Conservation (phyloP, 2,329 filamentous ascomycete genomes). For the Botryosphaeria dothidea region DNA sequence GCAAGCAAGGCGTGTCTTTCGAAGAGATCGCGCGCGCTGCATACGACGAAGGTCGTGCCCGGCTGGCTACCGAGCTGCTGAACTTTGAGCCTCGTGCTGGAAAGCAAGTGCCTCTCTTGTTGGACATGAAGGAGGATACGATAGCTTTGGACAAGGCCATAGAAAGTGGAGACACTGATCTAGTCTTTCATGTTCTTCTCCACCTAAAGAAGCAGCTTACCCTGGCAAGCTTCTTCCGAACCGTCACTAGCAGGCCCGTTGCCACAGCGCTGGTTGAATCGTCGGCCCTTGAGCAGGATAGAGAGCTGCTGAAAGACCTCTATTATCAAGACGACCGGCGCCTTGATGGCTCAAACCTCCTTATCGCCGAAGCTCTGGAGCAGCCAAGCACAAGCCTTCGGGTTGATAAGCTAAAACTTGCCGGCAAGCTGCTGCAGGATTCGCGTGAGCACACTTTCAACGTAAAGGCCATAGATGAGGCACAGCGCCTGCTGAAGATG, state of each 20-base stretch:
- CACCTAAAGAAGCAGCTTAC: conserved; percentile 89
- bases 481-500: conserved; percentile 74
- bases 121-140: conserved; percentile 95
- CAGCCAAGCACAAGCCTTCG: conserved; percentile 70
- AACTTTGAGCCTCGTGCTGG: conserved; percentile 93
- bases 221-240: conserved; percentile 86
- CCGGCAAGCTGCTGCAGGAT: conserved; percentile 79
- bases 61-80: conserved; percentile 86
- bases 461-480: conserved; percentile 75
- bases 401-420: conserved; percentile 84
- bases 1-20: conserved; percentile 91
- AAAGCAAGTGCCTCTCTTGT: conserved; percentile 89
- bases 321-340: conserved; percentile 97
- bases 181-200: conserved; percentile 85
- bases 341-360: conserved; percentile 82
- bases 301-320: conserved; percentile 83
- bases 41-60: conserved; percentile 86
- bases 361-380: conserved; percentile 78
- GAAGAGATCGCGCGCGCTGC: conserved; percentile 90
- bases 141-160: conserved; percentile 95
- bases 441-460: conserved; percentile 78
- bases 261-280: conserved; percentile 90
- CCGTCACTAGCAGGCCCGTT: conserved; percentile 80
- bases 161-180: conserved; percentile 90
- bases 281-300: conserved; percentile 76